Conservation (phyloP, 202 grass and related monocot species). For the Zoysia matrella region DNA sequence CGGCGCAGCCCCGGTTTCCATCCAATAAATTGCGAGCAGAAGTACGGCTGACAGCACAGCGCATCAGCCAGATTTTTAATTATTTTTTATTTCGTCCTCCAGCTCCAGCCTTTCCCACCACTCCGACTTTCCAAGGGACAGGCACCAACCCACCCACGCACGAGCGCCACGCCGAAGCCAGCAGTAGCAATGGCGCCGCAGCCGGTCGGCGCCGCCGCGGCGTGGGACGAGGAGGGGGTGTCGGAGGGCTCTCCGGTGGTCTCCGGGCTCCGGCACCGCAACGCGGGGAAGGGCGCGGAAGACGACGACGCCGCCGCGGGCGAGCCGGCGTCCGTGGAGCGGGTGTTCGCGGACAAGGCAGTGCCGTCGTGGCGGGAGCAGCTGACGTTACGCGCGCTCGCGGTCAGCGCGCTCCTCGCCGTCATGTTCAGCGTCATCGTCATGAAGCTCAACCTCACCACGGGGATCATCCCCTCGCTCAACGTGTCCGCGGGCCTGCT, state of each 20-base stretch:
- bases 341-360: slow-evolving; percentile 66
- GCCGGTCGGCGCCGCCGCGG: slow-evolving; percentile 26
- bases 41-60: background rate
- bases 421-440: slow-evolving; percentile 77
- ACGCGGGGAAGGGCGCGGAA: slow-evolving; percentile 34
- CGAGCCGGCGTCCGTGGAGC: slow-evolving; percentile 50
- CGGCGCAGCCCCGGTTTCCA: background rate
- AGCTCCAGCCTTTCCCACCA: background rate
- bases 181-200: slow-evolving; percentile 30
- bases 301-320: background rate
- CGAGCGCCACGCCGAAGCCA: background rate
- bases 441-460: slow-evolving; percentile 83
- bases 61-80: background rate
- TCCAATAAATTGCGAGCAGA: slow-evolving; percentile 37
- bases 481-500: slow-evolving; percentile 70
- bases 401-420: slow-evolving; percentile 58
- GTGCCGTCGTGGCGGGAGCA: slow-evolving; percentile 70
- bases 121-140: background rate
- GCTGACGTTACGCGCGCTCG: slow-evolving; percentile 71
- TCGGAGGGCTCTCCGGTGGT: background rate
- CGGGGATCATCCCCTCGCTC: slow-evolving; percentile 65
- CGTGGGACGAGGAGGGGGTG: slow-evolving; percentile 24
- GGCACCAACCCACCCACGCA: background rate
- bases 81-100: no score
- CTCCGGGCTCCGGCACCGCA: slow-evolving; percentile 31